phyloP scores from a whole-genome alignment of 176 grass and related monocot genomes.

The Canna indica region DNA sequence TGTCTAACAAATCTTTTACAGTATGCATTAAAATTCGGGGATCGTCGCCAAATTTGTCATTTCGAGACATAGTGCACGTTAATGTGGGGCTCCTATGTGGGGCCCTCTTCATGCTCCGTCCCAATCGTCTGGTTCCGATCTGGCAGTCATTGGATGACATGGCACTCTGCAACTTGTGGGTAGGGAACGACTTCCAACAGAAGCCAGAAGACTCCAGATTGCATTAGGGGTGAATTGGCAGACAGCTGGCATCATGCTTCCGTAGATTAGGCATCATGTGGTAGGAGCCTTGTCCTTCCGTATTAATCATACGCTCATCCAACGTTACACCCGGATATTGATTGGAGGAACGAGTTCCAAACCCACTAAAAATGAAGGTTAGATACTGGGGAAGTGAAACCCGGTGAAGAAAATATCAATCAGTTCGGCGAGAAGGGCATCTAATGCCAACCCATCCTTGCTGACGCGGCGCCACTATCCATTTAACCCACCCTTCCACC shows the following conservation, averaged over 20 bases:
- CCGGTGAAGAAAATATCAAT: background rate
- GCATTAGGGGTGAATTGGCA: background rate
- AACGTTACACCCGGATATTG: no score
- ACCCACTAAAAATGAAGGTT: background rate
- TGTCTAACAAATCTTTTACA: no score
- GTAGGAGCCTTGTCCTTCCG: background rate
- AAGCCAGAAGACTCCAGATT: background rate
- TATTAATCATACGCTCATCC: no score
- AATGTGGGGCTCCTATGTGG: no score
- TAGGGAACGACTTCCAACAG: background rate
- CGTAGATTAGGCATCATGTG: background rate
- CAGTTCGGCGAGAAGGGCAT: background rate
- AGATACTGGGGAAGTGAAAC: background rate
- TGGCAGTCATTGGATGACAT: no score
- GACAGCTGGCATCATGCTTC: background rate
- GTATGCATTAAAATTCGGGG: no score
- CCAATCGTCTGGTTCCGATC: no score
- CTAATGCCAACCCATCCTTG: background rate
- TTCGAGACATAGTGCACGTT: no score
- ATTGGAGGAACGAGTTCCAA: background rate
- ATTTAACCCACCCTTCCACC: background rate
- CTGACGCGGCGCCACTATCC: background rate
- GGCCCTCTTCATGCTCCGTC: no score
- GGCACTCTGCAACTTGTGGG: no score
- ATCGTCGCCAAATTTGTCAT: no score